phyloP scores from a whole-genome alignment of 805 yeast genomes.

The Myxozyma nipponensis region DNA sequence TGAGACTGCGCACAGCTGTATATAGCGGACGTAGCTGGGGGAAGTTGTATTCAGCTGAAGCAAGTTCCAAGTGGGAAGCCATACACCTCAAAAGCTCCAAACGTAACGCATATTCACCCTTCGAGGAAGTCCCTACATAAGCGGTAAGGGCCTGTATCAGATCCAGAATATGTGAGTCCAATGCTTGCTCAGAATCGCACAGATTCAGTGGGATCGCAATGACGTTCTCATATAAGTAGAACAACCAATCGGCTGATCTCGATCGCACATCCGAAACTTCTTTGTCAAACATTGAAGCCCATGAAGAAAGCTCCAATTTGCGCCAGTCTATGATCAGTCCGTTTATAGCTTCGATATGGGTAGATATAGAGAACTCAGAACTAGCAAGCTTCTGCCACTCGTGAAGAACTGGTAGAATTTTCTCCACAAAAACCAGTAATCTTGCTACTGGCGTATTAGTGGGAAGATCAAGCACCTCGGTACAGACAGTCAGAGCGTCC shows the following conservation, averaged over 20 bases:
- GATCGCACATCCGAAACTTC: conserved; percentile 53
- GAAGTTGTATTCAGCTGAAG: conserved; percentile 33
- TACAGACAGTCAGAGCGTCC: conserved; percentile 58
- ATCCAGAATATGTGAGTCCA: conserved; percentile 34
- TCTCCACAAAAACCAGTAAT: conserved; percentile 77
- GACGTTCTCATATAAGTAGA: conserved; percentile 76
- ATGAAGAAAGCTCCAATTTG: conserved; percentile 74
- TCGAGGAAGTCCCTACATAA: conserved; percentile 69
- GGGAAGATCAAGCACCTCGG: conserved; percentile 63
- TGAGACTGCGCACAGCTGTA: conserved; percentile 53
- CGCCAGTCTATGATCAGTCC: conserved; percentile 84
- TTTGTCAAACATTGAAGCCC: conserved; percentile 69
- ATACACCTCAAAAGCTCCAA: conserved; percentile 64
- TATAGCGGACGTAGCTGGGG: conserved; percentile 27
- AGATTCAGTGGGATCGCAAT: conserved; percentile 31
- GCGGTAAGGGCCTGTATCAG: conserved; percentile 61
- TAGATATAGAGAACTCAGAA: conserved; percentile 60
- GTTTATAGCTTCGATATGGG: conserved; percentile 56
- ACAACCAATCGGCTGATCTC: conserved; percentile 82
- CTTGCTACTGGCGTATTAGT: conserved; percentile 70
- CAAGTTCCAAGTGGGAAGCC: conserved; percentile 46
- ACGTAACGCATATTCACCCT: conserved; percentile 68
- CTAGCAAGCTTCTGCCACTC: conserved; percentile 96
- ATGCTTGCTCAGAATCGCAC: conserved; percentile 41
- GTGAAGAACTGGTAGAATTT: conserved; percentile 69